A percentile compares a stretch with the other conserved stretches of the same genome.
Evolutionary conservation across 148 eudicot genomes (phyloP).

Genomic region (Hydrangea macrophylla): DNA sequence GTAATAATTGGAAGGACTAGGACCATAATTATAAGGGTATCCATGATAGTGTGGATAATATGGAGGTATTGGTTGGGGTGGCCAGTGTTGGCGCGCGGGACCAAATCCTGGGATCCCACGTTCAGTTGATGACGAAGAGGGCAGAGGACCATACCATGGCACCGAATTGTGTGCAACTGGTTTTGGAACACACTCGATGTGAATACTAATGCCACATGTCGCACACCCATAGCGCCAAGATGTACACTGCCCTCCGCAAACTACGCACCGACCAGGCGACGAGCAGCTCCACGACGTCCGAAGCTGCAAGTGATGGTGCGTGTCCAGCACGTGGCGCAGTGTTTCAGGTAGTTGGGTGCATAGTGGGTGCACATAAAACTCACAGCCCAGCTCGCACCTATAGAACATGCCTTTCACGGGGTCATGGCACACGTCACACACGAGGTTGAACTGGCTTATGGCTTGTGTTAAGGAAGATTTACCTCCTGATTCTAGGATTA

Average conservation of each 20-base stretch:
- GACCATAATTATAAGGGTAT: no score
- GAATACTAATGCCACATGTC: constrained; percentile 5
- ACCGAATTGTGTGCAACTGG: no score
- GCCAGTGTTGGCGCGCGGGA: neutral
- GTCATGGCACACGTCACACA: constrained; percentile 5
- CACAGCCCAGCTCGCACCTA: constrained; percentile 4
- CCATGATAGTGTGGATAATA: neutral
- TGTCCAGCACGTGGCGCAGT: neutral
- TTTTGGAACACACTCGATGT: constrained; percentile 4
- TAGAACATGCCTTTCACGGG: neutral
- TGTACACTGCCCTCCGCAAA: constrained; percentile 1
- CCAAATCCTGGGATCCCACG: neutral
- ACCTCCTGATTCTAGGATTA: no score
- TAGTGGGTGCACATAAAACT: constrained; percentile 9
- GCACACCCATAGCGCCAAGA: constrained; percentile 18
- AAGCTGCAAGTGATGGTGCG: neutral
- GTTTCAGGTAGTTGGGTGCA: constrained; percentile 10
- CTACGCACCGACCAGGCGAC: neutral
- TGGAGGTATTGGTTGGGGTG: neutral
- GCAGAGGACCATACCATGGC: no score
- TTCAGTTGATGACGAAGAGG: no score
- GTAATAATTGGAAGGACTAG: neutral
- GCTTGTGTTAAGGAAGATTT: no score
- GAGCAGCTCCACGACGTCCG: no score
- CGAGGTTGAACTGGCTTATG: neutral